Evolutionary conservation across 2,329 filamentous ascomycete species (phyloP).

Genomic region (Fusarium sp.): DNA sequence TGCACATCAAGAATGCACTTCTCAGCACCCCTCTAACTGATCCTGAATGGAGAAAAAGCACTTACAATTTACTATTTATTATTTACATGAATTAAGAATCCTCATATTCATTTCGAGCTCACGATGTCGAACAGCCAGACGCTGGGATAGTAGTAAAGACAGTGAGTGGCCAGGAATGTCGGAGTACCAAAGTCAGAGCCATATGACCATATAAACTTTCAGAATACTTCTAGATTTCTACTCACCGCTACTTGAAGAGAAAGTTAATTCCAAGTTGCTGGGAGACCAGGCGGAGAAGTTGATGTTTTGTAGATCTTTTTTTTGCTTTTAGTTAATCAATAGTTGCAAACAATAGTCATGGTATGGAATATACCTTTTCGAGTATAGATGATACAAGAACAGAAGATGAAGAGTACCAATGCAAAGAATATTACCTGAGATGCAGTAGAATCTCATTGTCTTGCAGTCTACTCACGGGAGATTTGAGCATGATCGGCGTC

Average conservation of each 20-base stretch:
- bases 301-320: conserved; percentile 25
- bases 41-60: neutral
- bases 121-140: neutral
- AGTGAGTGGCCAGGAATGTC: conserved; percentile 19
- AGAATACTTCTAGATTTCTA: conserved; percentile 26
- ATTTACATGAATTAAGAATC: neutral
- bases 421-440: neutral
- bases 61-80: neutral
- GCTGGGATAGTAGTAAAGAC: neutral
- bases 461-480: neutral
- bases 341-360: neutral
- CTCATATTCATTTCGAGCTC: neutral
- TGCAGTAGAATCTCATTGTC: neutral
- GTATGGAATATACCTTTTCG: neutral
- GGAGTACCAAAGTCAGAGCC: conserved; percentile 18
- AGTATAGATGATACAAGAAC: neutral
- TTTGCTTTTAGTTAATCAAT: neutral
- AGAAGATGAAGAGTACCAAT: neutral
- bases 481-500: conserved; percentile 1
- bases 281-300: conserved; percentile 20
- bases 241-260: conserved; percentile 19
- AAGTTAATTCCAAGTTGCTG: conserved; percentile 37
- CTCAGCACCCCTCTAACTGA: conserved; percentile 20
- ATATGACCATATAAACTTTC: conserved; percentile 25
- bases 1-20: conserved; percentile 29